Base-by-base conservation (phyloP, 2,329 filamentous ascomycete genomes). In the Neonectria coccinea region DNA sequence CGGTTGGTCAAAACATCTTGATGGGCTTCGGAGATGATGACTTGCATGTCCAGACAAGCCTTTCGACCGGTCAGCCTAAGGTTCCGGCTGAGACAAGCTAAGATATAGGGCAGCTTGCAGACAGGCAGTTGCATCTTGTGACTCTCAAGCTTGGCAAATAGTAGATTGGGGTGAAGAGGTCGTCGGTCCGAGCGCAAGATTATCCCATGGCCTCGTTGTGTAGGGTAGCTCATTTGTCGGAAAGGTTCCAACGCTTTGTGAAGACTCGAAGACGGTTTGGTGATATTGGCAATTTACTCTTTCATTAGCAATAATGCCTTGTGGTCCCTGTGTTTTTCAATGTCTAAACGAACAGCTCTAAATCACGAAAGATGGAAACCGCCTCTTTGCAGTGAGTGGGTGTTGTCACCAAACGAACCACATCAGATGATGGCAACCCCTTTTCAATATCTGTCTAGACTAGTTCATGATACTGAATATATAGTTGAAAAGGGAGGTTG, bases 71-170 rank as follows among this genome's bases (percentile, higher is more conserved):
- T 22, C 50, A 42, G 42, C 50, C 31, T 47, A 48, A 54, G 31
- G 57, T 54, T 54, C 48, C 27, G 50, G 29, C 36, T 39, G 57
- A 60, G 29, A 54, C 42, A 60, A 16, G n/a, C 50, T 48, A 54
- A 25, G 29, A 31, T 20, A 27, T 50, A 59, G 48, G 48, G 42
- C n/a, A 54, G 36, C 41, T 47, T 48, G 20, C 18, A 54, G 50
- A 54, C 47, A 36, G 39, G 54, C 20, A 41, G 33, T 29, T 22
- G 50, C 25, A 39, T 18, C 25, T 27, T 59, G n/a, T 36, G 14
- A 36, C 14, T 16, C 16, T 16, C 33, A 3, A 4, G 5, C 12
- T 14, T 41, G 39, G 3, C n/a, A 18, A 14, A 8, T 11, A 7
- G 39, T 10, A 18, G 6, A 3, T 41, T 18, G n/a, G 4, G 36